phyloP scores from a whole-genome alignment of 306 rosid species.

The Phaseolus lunatus region DNA sequence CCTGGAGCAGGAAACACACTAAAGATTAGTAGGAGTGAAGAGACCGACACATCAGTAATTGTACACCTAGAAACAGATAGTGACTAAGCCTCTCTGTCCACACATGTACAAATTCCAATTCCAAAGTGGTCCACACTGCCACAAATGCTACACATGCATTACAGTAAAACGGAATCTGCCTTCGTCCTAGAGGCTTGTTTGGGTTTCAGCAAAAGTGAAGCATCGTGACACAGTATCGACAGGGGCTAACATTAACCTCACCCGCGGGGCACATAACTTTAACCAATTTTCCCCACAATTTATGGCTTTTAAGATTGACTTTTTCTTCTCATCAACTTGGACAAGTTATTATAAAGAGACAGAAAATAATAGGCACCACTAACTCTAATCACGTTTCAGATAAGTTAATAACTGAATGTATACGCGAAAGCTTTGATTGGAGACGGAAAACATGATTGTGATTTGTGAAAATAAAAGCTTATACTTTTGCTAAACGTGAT shows the following conservation, averaged over 20 bases:
- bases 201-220: slow-evolving; percentile 18
- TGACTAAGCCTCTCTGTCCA: no score
- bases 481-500: no score
- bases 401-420: not conserved
- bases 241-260: not conserved
- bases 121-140: not conserved
- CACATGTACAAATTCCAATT: no score
- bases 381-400: not conserved
- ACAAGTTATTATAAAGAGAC: not conserved
- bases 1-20: no score
- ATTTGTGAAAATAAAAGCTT: not conserved
- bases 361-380: slow-evolving; percentile 1
- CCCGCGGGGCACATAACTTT: not conserved
- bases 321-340: slow-evolving; percentile 9
- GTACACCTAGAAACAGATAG: no score
- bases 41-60: no score
- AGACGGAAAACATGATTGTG: not conserved
- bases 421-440: not conserved
- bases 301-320: slow-evolving; percentile 41
- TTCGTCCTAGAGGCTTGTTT: not conserved
- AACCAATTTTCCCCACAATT: slow-evolving; percentile 24
- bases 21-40: no score
- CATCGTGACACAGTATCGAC: not conserved
- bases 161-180: slow-evolving; percentile 19
- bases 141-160: not conserved